phyloP scores from a whole-genome alignment of 192 early-diverging fungal genomes.

The Gaertneriomyces sp. region DNA sequence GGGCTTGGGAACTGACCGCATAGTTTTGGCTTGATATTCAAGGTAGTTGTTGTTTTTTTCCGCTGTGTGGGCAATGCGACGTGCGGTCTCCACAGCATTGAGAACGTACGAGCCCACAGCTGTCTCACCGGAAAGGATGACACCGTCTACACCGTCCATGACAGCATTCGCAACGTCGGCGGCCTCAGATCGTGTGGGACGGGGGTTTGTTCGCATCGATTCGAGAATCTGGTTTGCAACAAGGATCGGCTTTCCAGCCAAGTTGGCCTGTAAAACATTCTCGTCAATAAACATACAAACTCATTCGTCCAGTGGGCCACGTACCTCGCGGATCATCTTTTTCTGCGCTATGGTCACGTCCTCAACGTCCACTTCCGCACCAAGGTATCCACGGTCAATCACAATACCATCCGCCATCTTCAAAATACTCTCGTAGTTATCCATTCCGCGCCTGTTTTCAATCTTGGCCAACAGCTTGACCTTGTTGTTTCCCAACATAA shows the following conservation, averaged over 20 bases:
- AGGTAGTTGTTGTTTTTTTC: conserved; percentile 59
- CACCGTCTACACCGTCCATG: conserved; percentile 59
- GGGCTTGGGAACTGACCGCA: conserved; percentile 53
- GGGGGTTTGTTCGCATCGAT: conserved; percentile 50
- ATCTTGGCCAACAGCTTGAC: conserved; percentile 59
- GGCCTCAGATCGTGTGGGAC: conserved; percentile 49
- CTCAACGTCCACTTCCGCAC: conserved; percentile 55
- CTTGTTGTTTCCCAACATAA: conserved; percentile 52
- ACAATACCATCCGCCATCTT: conserved; percentile 54
- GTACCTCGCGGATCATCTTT: conserved; percentile 52
- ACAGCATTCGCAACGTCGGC: conserved; percentile 55
- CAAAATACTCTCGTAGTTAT: conserved; percentile 57
- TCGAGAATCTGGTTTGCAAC: conserved; percentile 63
- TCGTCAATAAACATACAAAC: neutral
- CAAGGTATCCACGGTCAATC: conserved; percentile 60
- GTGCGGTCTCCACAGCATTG: conserved; percentile 47
- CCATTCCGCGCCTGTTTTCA: conserved; percentile 55
- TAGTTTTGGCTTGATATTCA: conserved; percentile 56
- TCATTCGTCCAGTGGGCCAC: neutral
- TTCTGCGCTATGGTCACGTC: conserved; percentile 55
- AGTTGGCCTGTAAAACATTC: conserved; percentile 36
- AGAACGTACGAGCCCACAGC: conserved; percentile 52
- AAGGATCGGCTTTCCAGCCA: conserved; percentile 54
- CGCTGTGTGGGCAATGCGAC: conserved; percentile 48
- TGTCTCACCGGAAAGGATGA: conserved; percentile 58